Conservation (phyloP, 2,329 filamentous ascomycete species). For the Balansia obtecta region DNA sequence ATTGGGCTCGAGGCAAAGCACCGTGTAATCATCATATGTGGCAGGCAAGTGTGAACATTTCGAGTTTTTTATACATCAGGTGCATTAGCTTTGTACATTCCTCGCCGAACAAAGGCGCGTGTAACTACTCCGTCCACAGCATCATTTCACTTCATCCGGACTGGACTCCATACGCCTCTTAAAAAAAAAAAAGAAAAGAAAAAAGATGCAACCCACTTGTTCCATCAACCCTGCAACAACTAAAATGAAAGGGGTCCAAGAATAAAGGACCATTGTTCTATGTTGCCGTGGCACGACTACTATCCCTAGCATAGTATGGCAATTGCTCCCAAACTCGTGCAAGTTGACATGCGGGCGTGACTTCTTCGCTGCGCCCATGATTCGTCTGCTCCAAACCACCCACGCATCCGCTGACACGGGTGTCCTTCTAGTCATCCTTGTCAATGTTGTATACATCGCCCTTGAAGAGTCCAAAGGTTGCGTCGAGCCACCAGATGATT, state of each 20-base stretch:
- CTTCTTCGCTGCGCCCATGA: background rate
- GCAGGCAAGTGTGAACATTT: background rate
- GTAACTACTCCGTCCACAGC: background rate
- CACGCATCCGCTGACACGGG: background rate
- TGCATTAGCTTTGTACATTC: background rate
- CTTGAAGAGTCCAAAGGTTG: constrained; percentile 44
- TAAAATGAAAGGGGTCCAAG: too few species aligned
- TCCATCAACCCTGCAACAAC: background rate
- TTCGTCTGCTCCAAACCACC: too few species aligned
- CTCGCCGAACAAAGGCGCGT: background rate
- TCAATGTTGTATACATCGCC: constrained; percentile 44
- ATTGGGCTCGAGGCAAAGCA: background rate
- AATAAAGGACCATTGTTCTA: too few species aligned
- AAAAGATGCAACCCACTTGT: background rate
- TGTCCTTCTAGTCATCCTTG: constrained; percentile 38
- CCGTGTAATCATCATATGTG: background rate
- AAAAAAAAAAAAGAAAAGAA: too few species aligned
- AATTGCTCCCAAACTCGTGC: too few species aligned
- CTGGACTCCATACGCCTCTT: background rate
- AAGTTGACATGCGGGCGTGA: too few species aligned
- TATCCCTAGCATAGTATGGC: too few species aligned
- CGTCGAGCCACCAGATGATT: constrained; percentile 50
- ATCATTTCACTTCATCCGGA: background rate
- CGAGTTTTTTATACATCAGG: background rate
- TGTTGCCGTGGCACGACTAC: too few species aligned